These are phyloP conservation scores for Xanthoparmelia taractica DNA, from an alignment of 495 filamentous ascomycete species.

Conservation along the genomic window DNA sequence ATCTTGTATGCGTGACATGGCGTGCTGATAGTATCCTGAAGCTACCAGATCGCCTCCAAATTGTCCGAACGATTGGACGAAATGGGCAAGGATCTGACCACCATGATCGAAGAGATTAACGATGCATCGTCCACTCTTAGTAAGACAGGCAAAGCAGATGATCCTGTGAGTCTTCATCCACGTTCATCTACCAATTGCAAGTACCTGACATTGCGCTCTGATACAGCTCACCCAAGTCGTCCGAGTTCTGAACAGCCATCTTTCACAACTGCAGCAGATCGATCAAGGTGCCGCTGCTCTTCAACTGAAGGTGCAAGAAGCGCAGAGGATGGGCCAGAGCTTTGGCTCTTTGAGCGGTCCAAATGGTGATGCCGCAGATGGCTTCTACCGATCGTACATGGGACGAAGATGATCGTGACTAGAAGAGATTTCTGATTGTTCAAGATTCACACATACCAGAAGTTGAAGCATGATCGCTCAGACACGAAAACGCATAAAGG, in stretches of 20 bases:
- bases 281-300: slow-evolving; percentile 75
- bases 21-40: slow-evolving; percentile 28
- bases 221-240: slow-evolving; percentile 83
- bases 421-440: background rate
- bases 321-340: slow-evolving; percentile 65
- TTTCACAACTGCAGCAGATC: slow-evolving; percentile 82
- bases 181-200: background rate
- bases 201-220: background rate
- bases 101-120: slow-evolving; percentile 98
- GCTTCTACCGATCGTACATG: slow-evolving; percentile 75
- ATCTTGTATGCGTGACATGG: background rate
- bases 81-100: slow-evolving; percentile 81
- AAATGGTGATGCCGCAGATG: slow-evolving; percentile 61
- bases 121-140: slow-evolving; percentile 70
- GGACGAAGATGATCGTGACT: slow-evolving; percentile 42
- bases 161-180: slow-evolving; percentile 62
- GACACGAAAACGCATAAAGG: background rate
- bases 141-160: slow-evolving; percentile 81
- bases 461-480: background rate
- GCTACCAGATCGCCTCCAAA: slow-evolving; percentile 83
- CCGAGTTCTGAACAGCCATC: slow-evolving; percentile 83
- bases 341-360: slow-evolving; percentile 55
- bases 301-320: slow-evolving; percentile 66
- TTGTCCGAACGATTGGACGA: slow-evolving; percentile 78
- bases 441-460: too few relatives aligned